Base-by-base conservation (phyloP, 768 basidiomycete genomes). In the Sistotremastrum suecicum region DNA sequence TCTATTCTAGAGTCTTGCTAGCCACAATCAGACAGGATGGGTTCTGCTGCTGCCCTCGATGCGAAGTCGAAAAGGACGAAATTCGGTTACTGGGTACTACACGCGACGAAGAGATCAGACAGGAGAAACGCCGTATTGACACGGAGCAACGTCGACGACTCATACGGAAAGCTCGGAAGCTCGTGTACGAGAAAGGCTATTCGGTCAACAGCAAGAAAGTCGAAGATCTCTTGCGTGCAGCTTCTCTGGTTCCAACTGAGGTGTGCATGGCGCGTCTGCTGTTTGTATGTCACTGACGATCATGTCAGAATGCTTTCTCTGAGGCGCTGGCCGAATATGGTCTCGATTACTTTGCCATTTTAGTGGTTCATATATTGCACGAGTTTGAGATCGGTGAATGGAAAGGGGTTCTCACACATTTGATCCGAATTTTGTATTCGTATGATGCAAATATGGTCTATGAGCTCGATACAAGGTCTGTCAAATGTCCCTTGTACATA, bases 381-480 rank as follows among this genome's bases (percentile, higher is more conserved):
- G 64, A 70, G 37, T 56, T 66, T 33, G 65, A 70, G 42, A 50
- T 69, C 0, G 67, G 70, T 0, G 54, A 63, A 0, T 69, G 65
- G 56, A 67, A 67, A 43, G 37, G 48, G 0, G 30, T 68, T 0
- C 59, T 70, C 32, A 57, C 50, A 1, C 70, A 72, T 33, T 51
- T 70, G 0, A 46, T 70, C 0, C 54, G 58, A 1, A 53, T 71
- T 2, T 40, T 70, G 0, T 20, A 64, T 49, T 41, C 54, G 1
- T 40, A 50, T 10, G 56, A 49, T 3, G 44, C 51, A 3, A 29
- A 50, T 5, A 29, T 46, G 0, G 47, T 66, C n/a, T 8, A 50
- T 4, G 44, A 41, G 5, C 47, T 67, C 0, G 60, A 66, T 36
- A 0, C 5, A 29, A 36, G 36, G 28, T 30, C 5, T 31, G 11